Percentiles rank a stretch among this genome's conserved stretches.
Conservation (phyloP, 108 stramenopile species). For the Bacterosira constricta region DNA sequence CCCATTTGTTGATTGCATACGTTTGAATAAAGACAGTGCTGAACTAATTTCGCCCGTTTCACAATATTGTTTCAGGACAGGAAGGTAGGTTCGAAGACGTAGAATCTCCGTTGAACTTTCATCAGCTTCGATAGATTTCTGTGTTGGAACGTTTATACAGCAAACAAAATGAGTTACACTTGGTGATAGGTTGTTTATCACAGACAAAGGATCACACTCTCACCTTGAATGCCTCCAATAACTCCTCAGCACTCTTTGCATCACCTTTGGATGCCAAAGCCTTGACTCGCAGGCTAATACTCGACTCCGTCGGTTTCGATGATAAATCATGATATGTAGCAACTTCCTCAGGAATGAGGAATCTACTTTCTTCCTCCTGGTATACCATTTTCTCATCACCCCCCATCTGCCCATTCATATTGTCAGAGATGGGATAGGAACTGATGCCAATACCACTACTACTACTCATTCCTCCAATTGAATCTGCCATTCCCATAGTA, state of each 20-base stretch:
- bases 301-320: conserved; percentile 40
- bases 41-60: conserved; percentile 58
- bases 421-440: background rate
- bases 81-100: conserved; percentile 78
- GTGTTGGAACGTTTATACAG: background rate
- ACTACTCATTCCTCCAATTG: conserved; percentile 13
- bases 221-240: conserved; percentile 45
- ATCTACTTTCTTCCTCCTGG: conserved; percentile 17
- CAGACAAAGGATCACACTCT: background rate
- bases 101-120: conserved; percentile 40
- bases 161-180: background rate
- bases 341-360: conserved; percentile 45
- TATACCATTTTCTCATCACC: background rate
- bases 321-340: conserved; percentile 48
- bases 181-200: background rate
- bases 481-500: conserved; percentile 36
- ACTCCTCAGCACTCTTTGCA: conserved; percentile 37
- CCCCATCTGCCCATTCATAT: background rate
- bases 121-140: conserved; percentile 28
- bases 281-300: conserved; percentile 43
- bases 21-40: conserved; percentile 63
- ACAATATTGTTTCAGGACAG: conserved; percentile 66
- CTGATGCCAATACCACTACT: background rate
- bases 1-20: conserved; percentile 55
- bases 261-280: conserved; percentile 47